phyloP scores from a whole-genome alignment of 345 rosid genomes.

The Citrus sp. region DNA sequence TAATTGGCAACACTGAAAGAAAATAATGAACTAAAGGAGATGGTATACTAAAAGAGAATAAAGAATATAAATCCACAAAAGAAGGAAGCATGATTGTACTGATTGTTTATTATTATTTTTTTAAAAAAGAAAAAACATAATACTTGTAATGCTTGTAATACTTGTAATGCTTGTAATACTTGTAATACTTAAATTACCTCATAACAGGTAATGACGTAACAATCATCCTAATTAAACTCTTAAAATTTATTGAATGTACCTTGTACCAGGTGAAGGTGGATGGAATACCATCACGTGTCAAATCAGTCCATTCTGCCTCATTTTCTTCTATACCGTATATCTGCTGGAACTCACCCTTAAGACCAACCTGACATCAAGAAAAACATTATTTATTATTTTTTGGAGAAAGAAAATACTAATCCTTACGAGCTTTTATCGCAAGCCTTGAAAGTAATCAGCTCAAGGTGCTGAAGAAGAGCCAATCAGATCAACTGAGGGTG shows the following conservation, averaged over 20 bases:
- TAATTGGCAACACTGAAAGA: background rate
- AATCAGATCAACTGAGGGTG: background rate
- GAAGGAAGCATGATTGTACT: background rate
- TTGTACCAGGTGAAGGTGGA: slow-evolving; percentile 88
- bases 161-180: no score
- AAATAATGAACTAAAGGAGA: background rate
- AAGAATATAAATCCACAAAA: background rate
- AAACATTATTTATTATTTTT: background rate
- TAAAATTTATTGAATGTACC: slow-evolving; percentile 37
- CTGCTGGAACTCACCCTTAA: slow-evolving; percentile 66
- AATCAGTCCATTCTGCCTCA: slow-evolving; percentile 67
- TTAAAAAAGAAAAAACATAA: no score
- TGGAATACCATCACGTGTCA: slow-evolving; percentile 46
- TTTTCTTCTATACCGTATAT: slow-evolving; percentile 57
- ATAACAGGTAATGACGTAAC: no score
- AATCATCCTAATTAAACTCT: no score
- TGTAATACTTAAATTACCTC: no score
- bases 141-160: no score
- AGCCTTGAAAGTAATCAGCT: background rate
- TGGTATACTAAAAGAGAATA: background rate
- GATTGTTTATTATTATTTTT: background rate
- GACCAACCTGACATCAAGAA: slow-evolving; percentile 60
- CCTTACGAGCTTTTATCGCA: background rate
- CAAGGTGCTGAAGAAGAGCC: background rate
- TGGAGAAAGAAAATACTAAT: background rate